Conservation (phyloP, 768 basidiomycete species). For the Psilocybe cyanescens region DNA sequence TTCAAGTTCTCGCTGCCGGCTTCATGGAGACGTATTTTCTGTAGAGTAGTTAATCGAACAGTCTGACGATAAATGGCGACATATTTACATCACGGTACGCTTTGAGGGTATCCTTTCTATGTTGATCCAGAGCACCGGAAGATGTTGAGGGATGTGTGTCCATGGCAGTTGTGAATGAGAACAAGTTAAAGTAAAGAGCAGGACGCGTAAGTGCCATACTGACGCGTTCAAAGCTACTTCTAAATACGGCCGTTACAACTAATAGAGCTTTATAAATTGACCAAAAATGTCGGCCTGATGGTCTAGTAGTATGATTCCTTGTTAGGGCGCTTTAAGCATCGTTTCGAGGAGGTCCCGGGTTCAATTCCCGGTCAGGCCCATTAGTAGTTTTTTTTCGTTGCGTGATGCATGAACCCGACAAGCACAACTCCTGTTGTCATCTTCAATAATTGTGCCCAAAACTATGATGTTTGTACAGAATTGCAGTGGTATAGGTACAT, state of each 20-base stretch:
- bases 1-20: slow-evolving; percentile 85
- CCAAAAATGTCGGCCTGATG: slow-evolving; percentile 42
- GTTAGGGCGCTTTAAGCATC: slow-evolving; percentile 42
- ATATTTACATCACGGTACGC: slow-evolving; percentile 70
- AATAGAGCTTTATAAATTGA: not conserved
- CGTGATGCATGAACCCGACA: not conserved
- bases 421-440: not conserved
- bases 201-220: slow-evolving; percentile 41
- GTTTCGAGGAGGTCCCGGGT: slow-evolving; percentile 84
- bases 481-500: not conserved
- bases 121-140: slow-evolving; percentile 66
- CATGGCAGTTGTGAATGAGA: slow-evolving; percentile 35
- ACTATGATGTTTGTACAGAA: not conserved
- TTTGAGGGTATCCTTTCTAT: slow-evolving; percentile 74
- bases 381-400: slow-evolving; percentile 11
- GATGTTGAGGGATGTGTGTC: slow-evolving; percentile 57
- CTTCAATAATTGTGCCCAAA: too few species aligned
- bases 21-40: slow-evolving; percentile 98
- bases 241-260: not conserved
- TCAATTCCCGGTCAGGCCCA: slow-evolving; percentile 85
- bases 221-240: slow-evolving; percentile 33
- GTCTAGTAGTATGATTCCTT: slow-evolving; percentile 67
- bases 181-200: not conserved
- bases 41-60: slow-evolving; percentile 16
- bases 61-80: not conserved